A percentile compares a stretch with the other conserved stretches of the same genome.
phyloP scores from a whole-genome alignment of 108 stramenopile species.

The Cylindrotheca fusiformis region DNA sequence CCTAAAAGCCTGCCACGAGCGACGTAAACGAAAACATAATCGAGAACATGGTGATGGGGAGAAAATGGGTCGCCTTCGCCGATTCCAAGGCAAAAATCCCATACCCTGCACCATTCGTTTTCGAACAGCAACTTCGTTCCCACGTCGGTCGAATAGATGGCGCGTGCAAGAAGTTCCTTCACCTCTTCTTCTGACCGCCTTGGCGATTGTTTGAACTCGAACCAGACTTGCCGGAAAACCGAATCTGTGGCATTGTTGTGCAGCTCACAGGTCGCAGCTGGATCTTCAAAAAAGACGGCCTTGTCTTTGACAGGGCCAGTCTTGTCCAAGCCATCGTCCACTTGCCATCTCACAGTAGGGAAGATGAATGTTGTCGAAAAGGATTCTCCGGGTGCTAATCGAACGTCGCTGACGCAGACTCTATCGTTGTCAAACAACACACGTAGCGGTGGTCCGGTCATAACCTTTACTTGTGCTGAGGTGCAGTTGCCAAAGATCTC shows the following conservation, averaged over 20 bases:
- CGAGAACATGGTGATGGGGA: conserved; percentile 25
- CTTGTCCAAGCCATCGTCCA: conserved; percentile 14
- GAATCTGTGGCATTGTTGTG: background rate
- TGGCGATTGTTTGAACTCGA: conserved; percentile 24
- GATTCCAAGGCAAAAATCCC: conserved; percentile 37
- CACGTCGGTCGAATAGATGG: conserved; percentile 26
- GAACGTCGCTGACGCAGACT: conserved; percentile 24
- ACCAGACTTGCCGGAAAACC: conserved; percentile 24
- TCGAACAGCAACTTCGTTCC: conserved; percentile 31
- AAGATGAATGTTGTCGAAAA: background rate
- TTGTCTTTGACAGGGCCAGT: conserved; percentile 8
- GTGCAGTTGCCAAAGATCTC: too few species aligned
- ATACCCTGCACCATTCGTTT: conserved; percentile 28
- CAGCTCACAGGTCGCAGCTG: conserved; percentile 3
- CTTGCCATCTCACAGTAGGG: conserved; percentile 35
- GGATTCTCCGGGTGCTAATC: conserved; percentile 8
- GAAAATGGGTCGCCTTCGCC: conserved; percentile 20
- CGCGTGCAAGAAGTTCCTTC: conserved; percentile 9
- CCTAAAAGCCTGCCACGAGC: conserved; percentile 19
- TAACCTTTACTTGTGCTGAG: too few species aligned
- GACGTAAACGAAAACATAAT: conserved; percentile 35
- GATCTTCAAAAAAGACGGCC: conserved; percentile 4
- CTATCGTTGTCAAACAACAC: conserved; percentile 27
- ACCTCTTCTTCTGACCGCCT: conserved; percentile 14
- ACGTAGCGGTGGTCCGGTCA: too few species aligned